Evolutionary conservation across 2,329 filamentous ascomycete genomes (phyloP).

Genomic region (Colletotrichum chrysophilum): DNA sequence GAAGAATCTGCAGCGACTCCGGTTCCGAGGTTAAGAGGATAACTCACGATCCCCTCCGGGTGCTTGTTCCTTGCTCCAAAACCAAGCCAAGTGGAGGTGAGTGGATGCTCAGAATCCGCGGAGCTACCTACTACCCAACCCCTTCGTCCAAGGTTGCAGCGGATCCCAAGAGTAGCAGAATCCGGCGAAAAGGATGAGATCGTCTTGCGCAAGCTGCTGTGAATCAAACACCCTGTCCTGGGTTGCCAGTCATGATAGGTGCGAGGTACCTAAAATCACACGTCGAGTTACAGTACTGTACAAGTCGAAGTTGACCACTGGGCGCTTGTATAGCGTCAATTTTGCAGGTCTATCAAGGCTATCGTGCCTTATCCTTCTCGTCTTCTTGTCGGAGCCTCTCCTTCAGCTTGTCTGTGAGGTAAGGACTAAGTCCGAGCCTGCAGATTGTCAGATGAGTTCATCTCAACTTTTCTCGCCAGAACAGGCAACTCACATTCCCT

Average conservation of each 20-base stretch:
- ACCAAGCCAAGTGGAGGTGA: constrained; percentile 10
- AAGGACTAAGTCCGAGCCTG: constrained; percentile 60
- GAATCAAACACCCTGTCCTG: neutral
- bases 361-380: constrained; percentile 29
- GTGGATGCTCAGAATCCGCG: neutral
- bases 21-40: constrained; percentile 11
- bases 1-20: constrained; percentile 20
- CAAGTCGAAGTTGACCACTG: neutral
- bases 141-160: neutral
- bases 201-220: neutral
- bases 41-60: constrained; percentile 4
- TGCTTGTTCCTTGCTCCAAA: constrained; percentile 11
- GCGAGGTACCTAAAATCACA: neutral
- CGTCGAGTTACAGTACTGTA: neutral
- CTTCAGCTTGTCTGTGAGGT: constrained; percentile 58
- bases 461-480: neutral
- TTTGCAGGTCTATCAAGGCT: neutral
- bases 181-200: neutral
- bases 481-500: constrained; percentile 65
- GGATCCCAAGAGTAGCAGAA: neutral
- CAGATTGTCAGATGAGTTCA: constrained; percentile 25
- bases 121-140: neutral
- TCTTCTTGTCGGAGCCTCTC: constrained; percentile 59
- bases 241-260: neutral
- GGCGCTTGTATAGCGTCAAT: neutral